phyloP scores from a whole-genome alignment of 495 filamentous ascomycete species.

The Talaromyces adpressus region DNA sequence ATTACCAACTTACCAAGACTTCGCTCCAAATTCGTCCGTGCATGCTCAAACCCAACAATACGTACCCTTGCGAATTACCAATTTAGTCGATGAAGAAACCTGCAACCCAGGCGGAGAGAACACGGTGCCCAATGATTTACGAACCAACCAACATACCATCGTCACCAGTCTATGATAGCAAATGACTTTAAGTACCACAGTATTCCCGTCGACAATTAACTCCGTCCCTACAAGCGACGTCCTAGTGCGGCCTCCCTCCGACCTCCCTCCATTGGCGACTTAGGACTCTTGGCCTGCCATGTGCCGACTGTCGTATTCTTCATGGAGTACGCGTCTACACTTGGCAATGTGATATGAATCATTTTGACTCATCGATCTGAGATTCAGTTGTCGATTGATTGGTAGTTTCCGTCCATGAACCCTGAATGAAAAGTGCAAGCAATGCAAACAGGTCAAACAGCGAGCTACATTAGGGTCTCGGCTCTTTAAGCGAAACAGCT shows the following conservation, averaged over 20 bases:
- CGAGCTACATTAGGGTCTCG: background rate
- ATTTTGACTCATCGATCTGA: background rate
- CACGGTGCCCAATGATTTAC: background rate
- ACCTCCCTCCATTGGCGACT: background rate
- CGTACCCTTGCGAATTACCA: background rate
- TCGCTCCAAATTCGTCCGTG: background rate
- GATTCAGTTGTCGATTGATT: background rate
- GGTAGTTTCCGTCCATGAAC: background rate
- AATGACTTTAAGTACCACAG: no score
- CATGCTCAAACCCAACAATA: background rate
- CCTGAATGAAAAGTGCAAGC: background rate
- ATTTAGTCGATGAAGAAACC: no score
- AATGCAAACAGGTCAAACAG: background rate
- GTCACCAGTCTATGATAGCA: no score
- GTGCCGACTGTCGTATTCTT: background rate
- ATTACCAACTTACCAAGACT: background rate
- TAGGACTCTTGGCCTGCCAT: background rate
- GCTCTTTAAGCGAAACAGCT: background rate
- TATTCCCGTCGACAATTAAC: no score
- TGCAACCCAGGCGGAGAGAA: no score
- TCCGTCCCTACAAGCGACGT: background rate
- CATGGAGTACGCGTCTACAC: background rate
- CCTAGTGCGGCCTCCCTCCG: background rate
- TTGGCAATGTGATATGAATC: background rate
- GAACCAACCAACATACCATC: background rate